Base-by-base conservation (phyloP, 345 rosid genomes). In the Melaleuca quinquenervia region DNA sequence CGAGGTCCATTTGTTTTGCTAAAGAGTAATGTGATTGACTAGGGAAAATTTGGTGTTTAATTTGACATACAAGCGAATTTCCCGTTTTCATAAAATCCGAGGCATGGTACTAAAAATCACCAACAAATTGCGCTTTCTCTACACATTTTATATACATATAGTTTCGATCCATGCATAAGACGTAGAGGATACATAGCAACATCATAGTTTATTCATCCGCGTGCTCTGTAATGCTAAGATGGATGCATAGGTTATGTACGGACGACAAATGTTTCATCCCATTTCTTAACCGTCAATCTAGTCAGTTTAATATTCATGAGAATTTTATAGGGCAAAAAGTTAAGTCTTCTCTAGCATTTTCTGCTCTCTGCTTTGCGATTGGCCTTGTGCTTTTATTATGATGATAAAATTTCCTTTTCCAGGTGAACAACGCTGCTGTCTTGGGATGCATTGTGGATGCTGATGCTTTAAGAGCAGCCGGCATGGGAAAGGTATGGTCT, bases 371-470 rank as follows among this genome's bases (percentile, higher is more conserved):
- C 44, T 62, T 53, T 53, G 18, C 21, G 44, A 29, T 26, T 70
- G 36, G 44, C 48, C 13, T 24, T 60, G 21, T 60, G 60, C 85
- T 64, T 29, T 29, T 62, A 62, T 3, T 18, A 1, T 29, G 44
- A 15, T 64, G 44, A 64, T 64, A 29, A 29, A 64, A 64, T 64
- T 36, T 64, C 22, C n/a, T 64, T 64, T 29, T 64, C 44, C 11
- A 87, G 89, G 89, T 89, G 76, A 89, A 87, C 82, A 89, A 89
- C 82, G 89, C 89, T 20, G 90, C 85, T 27, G 21, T 84, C 50
- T 14, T 13, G 32, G 90, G 88, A 58, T 86, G 41, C 13, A 32
- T 85, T 8, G 36, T 41, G 16, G 85, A 89, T 49, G 84, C 52
- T 15, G 88, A 89, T 13, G 88, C 86, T 53, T 58, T 85, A 13